Evolutionary conservation across 2,329 filamentous ascomycete species (phyloP).

Genomic region (Leptographium galeiforme): DNA sequence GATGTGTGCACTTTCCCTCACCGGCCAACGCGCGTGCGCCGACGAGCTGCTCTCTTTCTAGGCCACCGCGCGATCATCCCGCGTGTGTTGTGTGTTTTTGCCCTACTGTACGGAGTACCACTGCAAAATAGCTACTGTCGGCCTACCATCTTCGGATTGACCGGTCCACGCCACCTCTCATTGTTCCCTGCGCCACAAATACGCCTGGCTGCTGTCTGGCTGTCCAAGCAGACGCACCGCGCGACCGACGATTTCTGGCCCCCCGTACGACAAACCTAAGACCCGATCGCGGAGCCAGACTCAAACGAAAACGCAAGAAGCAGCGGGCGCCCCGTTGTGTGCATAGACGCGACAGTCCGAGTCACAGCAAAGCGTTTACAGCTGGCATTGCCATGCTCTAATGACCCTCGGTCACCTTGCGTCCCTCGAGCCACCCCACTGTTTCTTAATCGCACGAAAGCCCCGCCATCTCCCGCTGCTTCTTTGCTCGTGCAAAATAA

Average conservation of each 20-base stretch:
- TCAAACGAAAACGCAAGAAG: neutral
- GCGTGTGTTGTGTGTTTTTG: neutral
- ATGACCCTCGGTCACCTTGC: neutral
- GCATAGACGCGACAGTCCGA: neutral
- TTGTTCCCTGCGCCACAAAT: neutral
- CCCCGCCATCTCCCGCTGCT: neutral
- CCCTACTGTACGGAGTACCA: neutral
- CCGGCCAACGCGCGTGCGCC: conserved; percentile 1
- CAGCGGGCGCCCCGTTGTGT: neutral
- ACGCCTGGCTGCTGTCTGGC: neutral
- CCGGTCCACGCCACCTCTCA: no score
- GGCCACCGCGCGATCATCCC: neutral
- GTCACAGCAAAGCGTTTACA: no score
- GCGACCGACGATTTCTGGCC: no score
- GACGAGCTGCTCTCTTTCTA: neutral
- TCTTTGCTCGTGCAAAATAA: neutral
- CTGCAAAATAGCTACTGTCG: neutral
- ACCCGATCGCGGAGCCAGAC: neutral
- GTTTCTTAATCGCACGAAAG: neutral
- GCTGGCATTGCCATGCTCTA: neutral
- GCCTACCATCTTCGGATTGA: neutral
- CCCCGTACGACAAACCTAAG: neutral
- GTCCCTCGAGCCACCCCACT: neutral
- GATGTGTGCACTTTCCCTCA: neutral
- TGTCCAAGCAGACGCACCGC: neutral